Base-by-base conservation (phyloP, 2,329 filamentous ascomycete species). In the Chrysoporthe cubensis region DNA sequence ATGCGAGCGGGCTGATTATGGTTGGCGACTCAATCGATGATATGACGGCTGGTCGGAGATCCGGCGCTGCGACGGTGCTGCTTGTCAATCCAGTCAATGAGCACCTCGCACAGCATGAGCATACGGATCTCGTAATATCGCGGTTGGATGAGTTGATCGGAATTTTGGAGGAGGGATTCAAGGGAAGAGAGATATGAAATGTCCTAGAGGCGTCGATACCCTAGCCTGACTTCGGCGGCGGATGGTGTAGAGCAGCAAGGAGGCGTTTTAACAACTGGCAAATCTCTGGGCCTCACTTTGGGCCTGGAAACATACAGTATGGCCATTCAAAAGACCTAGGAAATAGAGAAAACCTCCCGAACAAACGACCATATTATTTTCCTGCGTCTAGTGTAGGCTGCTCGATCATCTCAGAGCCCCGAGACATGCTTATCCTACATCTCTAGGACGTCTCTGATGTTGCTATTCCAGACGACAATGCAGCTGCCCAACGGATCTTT, bases 61-160 rank as follows among this genome's bases (percentile, higher is more conserved):
- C 95, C 0, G 95, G 95, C 0, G 93, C 94, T 1, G 91, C 93
- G 44, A 98, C 96, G 0, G 94, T 98, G n/a, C 76, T 98, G 76
- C 82, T 99, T 57, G 85, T 91, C 18, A 96, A 96, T 74, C 88
- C 92, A n/a, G 89, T 86, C n/a, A 97, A 97, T 76, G 78, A 78
- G 66, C 84, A 90, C 71, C 76, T 97, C 67, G 87, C 84, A 8
- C 83, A 87, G 34, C 91, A 96, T 75, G 85, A 89, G 71, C 87
- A 93, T 77, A 96, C 93, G 0, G 93, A 96, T 78, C 74, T 95
- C 58, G 89, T 89, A 13, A 90, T 97, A 63, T 77, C 80, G 70
- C 84, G 86, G 48, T 77, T 97, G 69, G 93, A 96, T 75, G 92
- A 97, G 69, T 78, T 97, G 71, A 87, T 96, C 64, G 83, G 81